phyloP scores from a whole-genome alignment of 139 green algal genomes.

The Prasinococcaceae sp. region DNA sequence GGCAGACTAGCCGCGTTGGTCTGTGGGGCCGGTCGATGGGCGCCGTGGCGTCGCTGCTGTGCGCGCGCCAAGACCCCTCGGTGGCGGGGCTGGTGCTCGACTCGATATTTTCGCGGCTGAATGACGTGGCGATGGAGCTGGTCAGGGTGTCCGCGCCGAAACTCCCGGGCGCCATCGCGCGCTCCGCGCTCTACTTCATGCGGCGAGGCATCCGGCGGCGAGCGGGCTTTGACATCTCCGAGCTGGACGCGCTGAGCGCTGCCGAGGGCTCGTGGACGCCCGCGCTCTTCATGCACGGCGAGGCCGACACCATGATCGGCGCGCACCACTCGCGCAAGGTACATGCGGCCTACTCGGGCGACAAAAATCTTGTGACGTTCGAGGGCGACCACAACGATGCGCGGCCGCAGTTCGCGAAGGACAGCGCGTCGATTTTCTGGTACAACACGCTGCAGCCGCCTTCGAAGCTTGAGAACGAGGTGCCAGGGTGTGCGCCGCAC shows the following conservation, averaged over 20 bases:
- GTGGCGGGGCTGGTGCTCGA: slow-evolving; percentile 67
- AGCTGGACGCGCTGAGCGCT: slow-evolving; percentile 11
- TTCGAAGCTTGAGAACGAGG: too few relatives aligned
- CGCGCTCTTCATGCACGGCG: slow-evolving; percentile 77
- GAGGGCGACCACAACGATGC: slow-evolving; percentile 85
- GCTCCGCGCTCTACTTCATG: slow-evolving; percentile 14
- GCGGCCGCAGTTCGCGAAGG: slow-evolving; percentile 73
- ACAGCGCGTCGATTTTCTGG: slow-evolving; percentile 67
- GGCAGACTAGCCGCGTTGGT: slow-evolving; percentile 56
- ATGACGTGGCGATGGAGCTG: slow-evolving; percentile 24
- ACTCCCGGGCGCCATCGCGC: slow-evolving; percentile 15
- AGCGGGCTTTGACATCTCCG: slow-evolving; percentile 21
- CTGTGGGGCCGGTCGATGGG: slow-evolving; percentile 94
- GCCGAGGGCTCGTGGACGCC: slow-evolving; percentile 44
- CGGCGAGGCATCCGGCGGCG: slow-evolving; percentile 14
- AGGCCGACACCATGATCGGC: slow-evolving; percentile 62
- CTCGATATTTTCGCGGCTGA: slow-evolving; percentile 60
- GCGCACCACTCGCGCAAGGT: slow-evolving; percentile 54
- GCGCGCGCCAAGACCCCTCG: slow-evolving; percentile 34
- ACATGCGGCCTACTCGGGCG: slow-evolving; percentile 31
- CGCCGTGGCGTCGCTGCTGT: slow-evolving; percentile 79
- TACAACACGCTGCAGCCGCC: slow-evolving; percentile 46
- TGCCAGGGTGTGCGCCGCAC: too few relatives aligned
- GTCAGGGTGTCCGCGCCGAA: slow-evolving; percentile 12
- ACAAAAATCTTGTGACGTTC: slow-evolving; percentile 79